Evolutionary conservation across 2,329 filamentous ascomycete genomes (phyloP), one percentile per base, ranked within the genome.

Genomic region (Aspergillus aculeatus): DNA sequence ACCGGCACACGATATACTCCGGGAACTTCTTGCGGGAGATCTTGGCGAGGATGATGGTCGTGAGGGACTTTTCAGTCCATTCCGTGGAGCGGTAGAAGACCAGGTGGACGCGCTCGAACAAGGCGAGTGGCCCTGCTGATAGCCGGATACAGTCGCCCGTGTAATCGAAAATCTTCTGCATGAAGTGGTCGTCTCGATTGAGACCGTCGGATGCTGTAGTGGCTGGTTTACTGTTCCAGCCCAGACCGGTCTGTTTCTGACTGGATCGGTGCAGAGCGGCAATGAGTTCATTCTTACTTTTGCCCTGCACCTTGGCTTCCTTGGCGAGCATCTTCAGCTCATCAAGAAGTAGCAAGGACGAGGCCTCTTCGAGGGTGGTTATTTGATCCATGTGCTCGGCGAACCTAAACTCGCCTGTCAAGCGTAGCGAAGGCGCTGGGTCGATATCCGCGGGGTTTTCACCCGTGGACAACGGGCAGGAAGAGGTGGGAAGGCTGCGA

Each of bases 11-110:
- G 23, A 98, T 85, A 70, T 96, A 99, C 3, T 89, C 82, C 0
- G 94, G 93, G 65, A 97, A 99, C 71, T 93, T 95, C 38, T 91
- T 84, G 48, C 87, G 85, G 2, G 93, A 91, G 59, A 96, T 96
- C 64, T 94, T 93, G 7, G 95, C 91, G 5, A 99, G 83, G 49
- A 99, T 96, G 56, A 98, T 94, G 0, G 93, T 94, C 1, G 92
- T 98, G 14, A 99, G 80, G 1, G 94, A 97, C 74, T 96, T 98
- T 69, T 98, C 94, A 0, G 93, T 96, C 95, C 95, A 99, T 73
- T 96, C 91, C 0, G 92, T 96, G 10, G 93, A 97, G 60, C 94
- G 85, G 74, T 98, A 98, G 74, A 97, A 99, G 29, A 99, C 92
- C 2, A 99, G 80, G 77, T 98, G 95, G 0, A 98, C 92, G 26